Base-by-base conservation (phyloP, 257 asterid genomes). In the Salvia hispanica region DNA sequence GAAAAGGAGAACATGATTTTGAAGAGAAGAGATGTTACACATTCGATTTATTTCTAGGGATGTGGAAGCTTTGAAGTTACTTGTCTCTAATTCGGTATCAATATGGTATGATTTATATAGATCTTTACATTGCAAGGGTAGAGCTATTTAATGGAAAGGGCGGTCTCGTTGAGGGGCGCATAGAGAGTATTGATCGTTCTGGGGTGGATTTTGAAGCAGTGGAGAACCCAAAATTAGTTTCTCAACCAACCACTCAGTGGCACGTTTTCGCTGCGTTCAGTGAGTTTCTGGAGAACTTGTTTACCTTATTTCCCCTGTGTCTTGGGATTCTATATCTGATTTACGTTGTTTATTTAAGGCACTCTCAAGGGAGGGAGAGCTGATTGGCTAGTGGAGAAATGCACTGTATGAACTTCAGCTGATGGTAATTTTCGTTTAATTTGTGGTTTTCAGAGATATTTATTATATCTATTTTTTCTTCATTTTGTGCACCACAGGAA, bases 331-430 rank as follows among this genome's bases (percentile, higher is more conserved):
- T 21, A 9, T 45, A 11, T 25, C 64, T 66, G 44, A 62, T 66
- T 58, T 62, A 55, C 51, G 21, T 51, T 74, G 57, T 74, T 74
- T 40, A 12, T 21, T 54, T 15, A 74, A 93, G 99, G 99, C 67
- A 81, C 95, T 59, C 78, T 94, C 13, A 94, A 94, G 84, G 99
- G 99, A 67, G 96, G 99, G 36, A 83, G 99, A n/a, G 92, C 92
- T 56, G 99, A 91, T 83, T 94, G 99, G 99, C 95, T 94, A 8
- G 92, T 88, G 57, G 99, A 94, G 84, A 94, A 94, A 88, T 91
- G 99, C 90, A 88, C 97, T 5, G 99, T 91, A 83, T 76, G 88
- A 75, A 62, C 51, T 76, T 57, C 54, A 70, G 78, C 63, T 71
- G 7, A 33, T 65, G 66, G 68, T 66, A 70, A 64, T 65, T 42